A percentile compares a stretch with the other conserved stretches of the same genome.
Conservation (phyloP, 805 yeast genomes). For the Candida coquimbonensis region DNA sequence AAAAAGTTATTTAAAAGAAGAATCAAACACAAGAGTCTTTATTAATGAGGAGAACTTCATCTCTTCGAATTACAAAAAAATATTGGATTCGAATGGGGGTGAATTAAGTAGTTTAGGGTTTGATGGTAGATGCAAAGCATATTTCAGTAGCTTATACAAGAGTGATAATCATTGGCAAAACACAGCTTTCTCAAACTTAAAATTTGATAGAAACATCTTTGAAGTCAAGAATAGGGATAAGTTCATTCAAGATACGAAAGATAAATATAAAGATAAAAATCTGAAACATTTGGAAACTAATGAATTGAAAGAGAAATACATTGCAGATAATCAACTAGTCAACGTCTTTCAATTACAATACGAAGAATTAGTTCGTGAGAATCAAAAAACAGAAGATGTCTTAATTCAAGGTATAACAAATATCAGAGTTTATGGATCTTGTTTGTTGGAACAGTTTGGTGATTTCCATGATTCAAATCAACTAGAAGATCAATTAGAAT, state of each 20-base stretch:
- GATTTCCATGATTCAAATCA: neutral
- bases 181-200: constrained; percentile 15
- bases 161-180: constrained; percentile 16
- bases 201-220: constrained; percentile 19
- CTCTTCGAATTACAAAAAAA: too few species aligned
- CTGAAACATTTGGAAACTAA: constrained; percentile 8
- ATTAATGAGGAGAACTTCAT: too few species aligned
- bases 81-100: too few species aligned
- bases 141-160: constrained; percentile 24
- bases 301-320: constrained; percentile 10
- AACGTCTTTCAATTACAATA: constrained; percentile 6
- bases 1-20: too few species aligned
- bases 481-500: constrained; percentile 4
- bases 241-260: constrained; percentile 11
- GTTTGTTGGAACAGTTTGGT: constrained; percentile 20
- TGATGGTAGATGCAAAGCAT: constrained; percentile 5
- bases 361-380: constrained; percentile 11
- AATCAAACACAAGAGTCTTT: too few species aligned
- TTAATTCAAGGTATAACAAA: constrained; percentile 20
- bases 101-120: too few species aligned
- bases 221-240: constrained; percentile 11
- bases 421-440: constrained; percentile 23
- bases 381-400: constrained; percentile 17
- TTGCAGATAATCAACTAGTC: constrained; percentile 9
- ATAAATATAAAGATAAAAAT: constrained; percentile 8